phyloP scores from a whole-genome alignment of 2,329 filamentous ascomycete species.

The Monosporascus cannonballus region DNA sequence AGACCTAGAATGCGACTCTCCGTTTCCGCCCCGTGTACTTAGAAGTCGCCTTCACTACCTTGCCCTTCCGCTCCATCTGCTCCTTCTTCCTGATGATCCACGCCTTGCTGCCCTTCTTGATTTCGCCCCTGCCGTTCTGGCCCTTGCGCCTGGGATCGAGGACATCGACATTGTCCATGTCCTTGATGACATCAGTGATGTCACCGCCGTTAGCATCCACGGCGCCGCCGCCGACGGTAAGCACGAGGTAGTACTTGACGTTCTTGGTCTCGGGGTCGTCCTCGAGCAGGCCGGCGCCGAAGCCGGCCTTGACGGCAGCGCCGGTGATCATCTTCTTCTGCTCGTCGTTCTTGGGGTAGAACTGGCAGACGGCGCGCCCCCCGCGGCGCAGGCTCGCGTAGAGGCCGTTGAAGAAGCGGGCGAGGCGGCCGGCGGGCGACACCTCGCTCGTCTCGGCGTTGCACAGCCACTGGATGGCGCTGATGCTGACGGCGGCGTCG shows the following conservation, averaged over 20 bases:
- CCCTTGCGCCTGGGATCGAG: conserved; percentile 58
- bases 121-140: conserved; percentile 42
- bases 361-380: conserved; percentile 89
- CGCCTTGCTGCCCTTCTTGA: conserved; percentile 76
- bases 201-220: conserved; percentile 56
- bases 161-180: conserved; percentile 84
- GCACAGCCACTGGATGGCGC: conserved; percentile 96
- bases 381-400: conserved; percentile 81
- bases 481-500: conserved; percentile 91
- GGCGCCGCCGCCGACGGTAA: conserved; percentile 70
- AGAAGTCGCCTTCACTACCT: conserved; percentile 83
- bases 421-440: conserved; percentile 68
- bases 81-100: conserved; percentile 87
- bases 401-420: conserved; percentile 85
- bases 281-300: conserved; percentile 89
- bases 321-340: conserved; percentile 89
- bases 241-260: conserved; percentile 88
- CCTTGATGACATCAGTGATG: conserved; percentile 83
- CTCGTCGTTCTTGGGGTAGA: conserved; percentile 92
- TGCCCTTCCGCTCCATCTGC: conserved; percentile 91
- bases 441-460: conserved; percentile 89
- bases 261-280: conserved; percentile 97
- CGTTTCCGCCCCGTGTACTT: conserved; percentile 94
- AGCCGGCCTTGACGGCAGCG: conserved; percentile 88
- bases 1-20: conserved; percentile 62